A percentile compares a stretch with the other conserved stretches of the same genome.
Evolutionary conservation across 768 basidiomycete genomes (phyloP).

Genomic region (Suillus variegatus): DNA sequence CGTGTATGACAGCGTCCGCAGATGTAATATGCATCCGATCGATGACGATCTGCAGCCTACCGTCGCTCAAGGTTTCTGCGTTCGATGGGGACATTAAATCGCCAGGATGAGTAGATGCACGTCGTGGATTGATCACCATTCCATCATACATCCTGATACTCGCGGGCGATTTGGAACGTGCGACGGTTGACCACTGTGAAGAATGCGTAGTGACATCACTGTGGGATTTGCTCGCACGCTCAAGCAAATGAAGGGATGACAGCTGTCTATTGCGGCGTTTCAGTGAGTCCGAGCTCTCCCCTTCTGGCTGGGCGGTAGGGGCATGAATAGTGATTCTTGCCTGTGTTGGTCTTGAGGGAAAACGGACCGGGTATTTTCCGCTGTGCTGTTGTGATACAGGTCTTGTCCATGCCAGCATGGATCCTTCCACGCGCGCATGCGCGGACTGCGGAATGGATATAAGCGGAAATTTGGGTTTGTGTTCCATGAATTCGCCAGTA

Average conservation of each 20-base stretch:
- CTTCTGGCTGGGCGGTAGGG: neutral
- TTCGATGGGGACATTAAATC: slow-evolving; percentile 1
- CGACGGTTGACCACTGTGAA: slow-evolving; percentile 32
- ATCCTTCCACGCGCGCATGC: slow-evolving; percentile 11
- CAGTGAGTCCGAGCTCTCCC: slow-evolving; percentile 10
- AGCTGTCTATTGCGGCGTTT: slow-evolving; percentile 14
- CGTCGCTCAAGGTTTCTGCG: slow-evolving; percentile 1
- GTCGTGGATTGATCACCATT: slow-evolving; percentile 7
- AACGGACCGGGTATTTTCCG: neutral
- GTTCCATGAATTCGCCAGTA: slow-evolving; percentile 27
- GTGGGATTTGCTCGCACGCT: slow-evolving; percentile 22
- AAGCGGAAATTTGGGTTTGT: slow-evolving; percentile 32
- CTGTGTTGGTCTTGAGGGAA: slow-evolving; percentile 12
- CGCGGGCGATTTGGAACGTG: slow-evolving; percentile 16
- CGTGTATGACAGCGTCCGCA: slow-evolving; percentile 30
- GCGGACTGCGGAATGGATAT: slow-evolving; percentile 18
- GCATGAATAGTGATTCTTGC: slow-evolving; percentile 5
- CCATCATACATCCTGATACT: slow-evolving; percentile 29
- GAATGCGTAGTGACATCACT: slow-evolving; percentile 32
- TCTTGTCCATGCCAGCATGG: slow-evolving; percentile 26
- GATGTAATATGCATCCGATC: slow-evolving; percentile 28
- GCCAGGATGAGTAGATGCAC: neutral
- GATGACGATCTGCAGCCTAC: neutral
- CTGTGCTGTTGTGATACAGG: slow-evolving; percentile 13
- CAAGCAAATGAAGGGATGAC: slow-evolving; percentile 18